Evolutionary conservation across 1,284 basidiomycete species (phyloP), one percentile per base, ranked within the genome.

Genomic region (Polyporus tsugae): DNA sequence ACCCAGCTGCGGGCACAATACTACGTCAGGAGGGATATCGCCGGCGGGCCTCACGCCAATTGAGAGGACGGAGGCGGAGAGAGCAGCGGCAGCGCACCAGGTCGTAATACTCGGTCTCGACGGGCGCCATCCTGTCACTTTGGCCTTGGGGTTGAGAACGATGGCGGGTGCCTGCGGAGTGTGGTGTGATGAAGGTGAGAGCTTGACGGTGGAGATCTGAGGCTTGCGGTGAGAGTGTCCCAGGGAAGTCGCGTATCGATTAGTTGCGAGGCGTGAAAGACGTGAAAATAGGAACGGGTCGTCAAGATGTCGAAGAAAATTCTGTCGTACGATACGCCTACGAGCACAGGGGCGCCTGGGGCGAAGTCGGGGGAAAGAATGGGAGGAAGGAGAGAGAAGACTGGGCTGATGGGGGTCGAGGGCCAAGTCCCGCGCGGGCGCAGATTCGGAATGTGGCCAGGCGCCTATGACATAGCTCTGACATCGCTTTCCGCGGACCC

Each of bases 81-180:
- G 49, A n/a, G 64, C n/a, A 53, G 29, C 36, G 2, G 42, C 58
- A 15, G 65, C 81, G 70, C 70, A 85, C 84, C 74, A 85, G 69
- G 73, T 86, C 85, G 68, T 86, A 86, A 73, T 84, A 86, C 70
- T 83, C 83, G 7, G 84, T 85, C 72, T 86, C 84, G 36, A 85
- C 82, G 33, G 84, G 84, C 46, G 82, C 80, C 83, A 85, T 84
- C 6, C 19, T 66, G 29, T 35, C 19, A 36, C 19, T 36, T 17
- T 35, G 33, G 17, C 36, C 35, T 58, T 36, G 35, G 17, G 2
- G 29, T 65, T 66, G 62, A 66, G 15, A 19, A 60, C 44, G n/a
- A 46, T 7, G 44, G 44, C 44, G 44, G 6, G 9, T 46, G n/a
- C 44, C 15, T 52, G 44, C 57, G 39, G 49, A 25, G 6, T 19